Base-by-base conservation (phyloP, 495 filamentous ascomycete genomes). In the Penicillium silybi region DNA sequence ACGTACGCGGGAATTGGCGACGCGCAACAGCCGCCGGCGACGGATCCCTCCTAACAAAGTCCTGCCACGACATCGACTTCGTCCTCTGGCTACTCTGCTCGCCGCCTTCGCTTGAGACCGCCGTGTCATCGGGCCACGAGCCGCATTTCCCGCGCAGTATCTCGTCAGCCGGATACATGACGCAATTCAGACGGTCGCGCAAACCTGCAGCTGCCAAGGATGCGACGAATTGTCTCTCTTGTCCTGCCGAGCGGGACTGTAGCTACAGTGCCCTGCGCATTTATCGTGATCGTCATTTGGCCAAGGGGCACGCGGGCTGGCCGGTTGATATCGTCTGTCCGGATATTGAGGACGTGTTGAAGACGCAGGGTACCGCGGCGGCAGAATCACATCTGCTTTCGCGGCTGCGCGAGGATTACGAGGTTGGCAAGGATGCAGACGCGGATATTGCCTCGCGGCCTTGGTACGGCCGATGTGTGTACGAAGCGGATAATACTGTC, bases 391-490 rank as follows among this genome's bases (percentile, higher is more conserved):
- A 58, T 19, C 63, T 81, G n/a, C 45, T 73, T 18, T 38, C 43
- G 2, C 41, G 53, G 3, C 75, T 98, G 1, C 63, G 63, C 1
- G 82, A 88, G 51, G 83, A 97, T 65, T 96, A 95, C 58, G 74
- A 81, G 32, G 41, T 38, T 2, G 15, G 18, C 5, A 57, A 69
- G 6, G 81, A 80, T 1, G 58, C 76, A 1, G 68, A 73, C 9
- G 53, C 54, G 17, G 74, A 83, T 7, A 75, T 91, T 9, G 77
- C 84, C 45, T 48, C 69, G 9, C 71, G 82, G 17, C 84, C 86
- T 16, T 96, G 90, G 91, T 97, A 89, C 59, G 93, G 93, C 1
- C 83, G 92, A 26, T 98, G 95, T 64, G 93, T 98, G 8, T 98
- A 85, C 68, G 93, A 96, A 65, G 76, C 84, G 15, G 89, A 92